Base-by-base conservation (phyloP, 139 green algal genomes). In the Chlorella sp. region DNA sequence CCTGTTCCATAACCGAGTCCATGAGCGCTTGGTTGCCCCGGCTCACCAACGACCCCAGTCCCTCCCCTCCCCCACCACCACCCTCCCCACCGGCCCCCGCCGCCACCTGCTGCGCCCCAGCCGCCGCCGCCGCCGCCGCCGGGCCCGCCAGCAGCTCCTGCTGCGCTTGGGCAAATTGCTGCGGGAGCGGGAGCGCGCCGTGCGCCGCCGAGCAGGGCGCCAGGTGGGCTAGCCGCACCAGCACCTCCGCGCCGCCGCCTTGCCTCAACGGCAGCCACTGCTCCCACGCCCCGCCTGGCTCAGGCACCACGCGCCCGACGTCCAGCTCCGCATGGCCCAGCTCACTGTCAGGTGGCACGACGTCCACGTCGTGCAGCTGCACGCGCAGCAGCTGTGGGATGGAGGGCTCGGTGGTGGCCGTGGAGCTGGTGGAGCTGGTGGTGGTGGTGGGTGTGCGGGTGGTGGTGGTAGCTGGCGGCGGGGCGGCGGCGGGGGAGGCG, bases 291-390 rank as follows among this genome's bases (percentile, higher is more conserved):
- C n/a, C n/a, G 31, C 63, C 63, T 3, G 63, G 63, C 17, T 27
- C 4, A 30, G 63, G 63, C 63, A 69, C 63, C 20, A 24, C 31
- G 17, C 5, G n/a, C 3, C 20, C 26, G 27, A 78, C 66, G 27
- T 71, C 64, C 30, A 78, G 35, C 55, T 74, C 73, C 33, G 36
- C 73, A 20, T 29, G 73, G 22, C 73, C 73, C 34, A 78, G 51
- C 1, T 73, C 66, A 20, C 73, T 66, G 34, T 78, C 73, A 1
- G 73, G 73, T 24, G 73, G 73, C 22, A 78, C 55, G 2, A 64
- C 42, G 34, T 59, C 67, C 55, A 78, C 73, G 31, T 78, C 73
- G 35, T 64, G 69, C 6, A 78, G 51, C 50, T 78, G 62, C 29
- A 78, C 26, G 0, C 73, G 73, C n/a, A 78, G 66, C 49, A 77